Evolutionary conservation across 192 early-diverging fungal genomes (phyloP), one percentile per base, ranked within the genome.

Genomic region (Gryganskiella cystojenkinii): DNA sequence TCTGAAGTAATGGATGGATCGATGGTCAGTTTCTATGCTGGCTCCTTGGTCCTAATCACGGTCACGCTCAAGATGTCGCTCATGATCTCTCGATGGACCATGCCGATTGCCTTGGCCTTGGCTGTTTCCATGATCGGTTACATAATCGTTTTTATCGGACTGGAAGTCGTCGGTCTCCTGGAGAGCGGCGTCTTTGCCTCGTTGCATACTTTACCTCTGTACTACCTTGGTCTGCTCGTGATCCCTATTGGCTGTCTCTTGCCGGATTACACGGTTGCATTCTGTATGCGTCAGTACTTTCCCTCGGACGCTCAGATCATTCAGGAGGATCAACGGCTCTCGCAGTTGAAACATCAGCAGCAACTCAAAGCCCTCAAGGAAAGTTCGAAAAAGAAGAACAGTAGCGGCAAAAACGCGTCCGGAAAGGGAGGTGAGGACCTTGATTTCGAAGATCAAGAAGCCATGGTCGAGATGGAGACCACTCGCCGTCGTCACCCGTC

Each of bases 61-160:
- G 74, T 78, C 14, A 78, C 74, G 8, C 74, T 78, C 61, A 78
- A 78, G 67, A 78, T 78, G 74, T 37, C 68, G 8, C 33, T 78
- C 27, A 68, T 69, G 66, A 78, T 78, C 56, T 69, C 74, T 3
- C 66, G 68, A 50, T 78, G 30, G 20, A 78, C 74, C 14, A 46
- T 78, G 52, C 74, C 74, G 2, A 69, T 78, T 40, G 49, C 63
- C 33, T 46, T 64, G 42, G 74, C 74, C 13, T 22, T 78, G 17
- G 67, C 53, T 2, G 34, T 78, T 55, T 64, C 60, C 37, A 78
- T 78, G 74, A 55, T 17, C 0, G 74, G 74, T 11, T 78, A 78
- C 49, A 19, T 78, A 9, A 14, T 78, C 2, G 67, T 78, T 9
- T 78, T 68, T 53, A 69, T 68, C 37, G 74, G 74, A 46, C 47